Evolutionary conservation across 306 rosid species (phyloP).

Genomic region (Pueraria montana): DNA sequence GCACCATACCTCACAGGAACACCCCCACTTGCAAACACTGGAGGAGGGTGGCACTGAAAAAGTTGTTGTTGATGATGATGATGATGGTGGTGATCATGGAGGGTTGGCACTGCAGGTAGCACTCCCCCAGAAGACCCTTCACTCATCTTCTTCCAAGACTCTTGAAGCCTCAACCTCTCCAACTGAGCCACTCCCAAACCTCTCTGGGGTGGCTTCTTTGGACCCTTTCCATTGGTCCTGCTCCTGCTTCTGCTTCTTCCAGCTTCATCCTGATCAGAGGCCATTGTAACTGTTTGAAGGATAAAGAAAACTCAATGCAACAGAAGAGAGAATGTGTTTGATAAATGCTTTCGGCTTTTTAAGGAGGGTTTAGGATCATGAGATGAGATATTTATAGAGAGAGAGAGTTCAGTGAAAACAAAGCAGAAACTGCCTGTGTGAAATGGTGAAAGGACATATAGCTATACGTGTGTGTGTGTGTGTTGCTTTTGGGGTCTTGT

Average conservation of each 20-base stretch:
- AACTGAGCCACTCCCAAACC: slow-evolving; percentile 78
- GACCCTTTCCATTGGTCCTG: slow-evolving; percentile 47
- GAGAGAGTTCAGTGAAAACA: slow-evolving; percentile 48
- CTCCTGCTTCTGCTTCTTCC: slow-evolving; percentile 53
- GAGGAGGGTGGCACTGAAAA: slow-evolving; percentile 32
- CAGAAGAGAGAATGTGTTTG: slow-evolving; percentile 11
- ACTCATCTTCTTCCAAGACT: slow-evolving; percentile 52
- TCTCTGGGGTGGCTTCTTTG: slow-evolving; percentile 71
- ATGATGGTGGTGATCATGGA: not conserved
- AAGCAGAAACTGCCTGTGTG: slow-evolving; percentile 57
- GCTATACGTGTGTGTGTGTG: slow-evolving; percentile 35
- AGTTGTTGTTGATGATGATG: not conserved
- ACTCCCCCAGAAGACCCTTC: slow-evolving; percentile 38
- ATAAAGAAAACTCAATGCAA: slow-evolving; percentile 7
- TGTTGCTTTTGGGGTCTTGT: slow-evolving; percentile 38
- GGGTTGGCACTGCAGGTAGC: not conserved
- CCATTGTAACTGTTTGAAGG: slow-evolving; percentile 41
- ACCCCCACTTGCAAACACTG: not conserved
- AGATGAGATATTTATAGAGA: not conserved
- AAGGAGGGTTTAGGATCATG: not conserved
- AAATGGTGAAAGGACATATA: slow-evolving; percentile 53
- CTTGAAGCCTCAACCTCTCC: slow-evolving; percentile 68
- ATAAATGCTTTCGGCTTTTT: slow-evolving; percentile 24
- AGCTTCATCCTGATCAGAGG: slow-evolving; percentile 43
- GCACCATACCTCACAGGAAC: slow-evolving; percentile 59